phyloP scores from a whole-genome alignment of 495 filamentous ascomycete species.

The Daldinia grandis region DNA sequence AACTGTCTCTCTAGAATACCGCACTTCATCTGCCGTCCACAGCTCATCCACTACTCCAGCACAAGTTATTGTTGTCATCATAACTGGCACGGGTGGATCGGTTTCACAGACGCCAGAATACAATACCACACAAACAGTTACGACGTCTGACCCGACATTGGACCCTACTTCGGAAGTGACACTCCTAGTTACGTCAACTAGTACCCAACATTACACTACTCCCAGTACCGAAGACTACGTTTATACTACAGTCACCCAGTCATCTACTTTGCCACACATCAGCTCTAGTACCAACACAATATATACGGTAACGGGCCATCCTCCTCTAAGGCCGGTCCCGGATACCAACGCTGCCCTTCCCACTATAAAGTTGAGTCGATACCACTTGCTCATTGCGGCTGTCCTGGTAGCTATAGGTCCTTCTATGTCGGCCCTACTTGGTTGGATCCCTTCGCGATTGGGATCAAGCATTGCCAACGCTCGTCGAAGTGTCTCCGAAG shows the following conservation, averaged over 20 bases:
- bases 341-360: conserved; percentile 9
- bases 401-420: not conserved
- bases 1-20: conserved; percentile 16
- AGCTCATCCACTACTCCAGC: not conserved
- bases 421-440: not conserved
- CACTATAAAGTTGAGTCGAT: not conserved
- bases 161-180: not conserved
- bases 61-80: conserved; percentile 8
- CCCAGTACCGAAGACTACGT: conserved; percentile 10
- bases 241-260: conserved; percentile 23
- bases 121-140: conserved; percentile 25
- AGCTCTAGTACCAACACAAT: conserved; percentile 5
- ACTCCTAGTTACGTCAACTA: not conserved
- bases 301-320: conserved; percentile 18
- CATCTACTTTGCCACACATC: conserved; percentile 6
- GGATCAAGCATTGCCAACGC: not conserved
- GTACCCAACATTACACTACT: conserved; percentile 1
- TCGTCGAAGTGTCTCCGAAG: not conserved
- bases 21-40: not conserved
- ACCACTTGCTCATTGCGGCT: conserved; percentile 1
- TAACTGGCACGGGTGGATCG: conserved; percentile 9
- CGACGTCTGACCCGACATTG: conserved; percentile 5
- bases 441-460: not conserved
- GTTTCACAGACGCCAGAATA: conserved; percentile 8
- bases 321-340: conserved; percentile 20